Evolutionary conservation across 495 filamentous ascomycete genomes (phyloP), one percentile per base, ranked within the genome.

Genomic region (Extremus antarcticus): DNA sequence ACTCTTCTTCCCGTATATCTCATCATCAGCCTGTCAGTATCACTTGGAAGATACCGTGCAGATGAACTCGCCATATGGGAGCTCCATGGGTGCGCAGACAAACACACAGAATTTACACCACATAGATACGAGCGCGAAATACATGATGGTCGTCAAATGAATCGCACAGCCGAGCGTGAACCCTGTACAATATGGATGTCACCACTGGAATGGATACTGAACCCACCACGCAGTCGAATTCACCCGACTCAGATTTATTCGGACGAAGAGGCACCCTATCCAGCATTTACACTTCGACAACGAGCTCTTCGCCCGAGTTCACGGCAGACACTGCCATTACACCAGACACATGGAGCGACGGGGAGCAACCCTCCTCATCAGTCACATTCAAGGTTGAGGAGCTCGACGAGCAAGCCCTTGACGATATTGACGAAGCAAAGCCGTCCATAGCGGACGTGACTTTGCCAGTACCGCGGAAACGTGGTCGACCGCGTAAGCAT

Each of bases 401-500:
- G 56, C 35, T 58, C 3, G 69, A 71, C 22, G 61, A 69, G 2
- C 50, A 53, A 4, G 39, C 24, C 11, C 23, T 68, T 9, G 59
- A 55, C 40, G 60, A 66, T 40, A 25, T 64, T 3, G 49, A 53
- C 4, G 58, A 61, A 25, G 35, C 51, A 0, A 56, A 61, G 43
- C 16, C 57, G 11, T 59, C 61, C 21, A 40, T 62, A 39, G 53
- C 61, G 9, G 66, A 67, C 21, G 62, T 60, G 8, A 53, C 57
- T 16, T 56, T 61, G 20, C 59, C 63, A 7, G 43, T 57, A 47
- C 63, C 66, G 23, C 66, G 83, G 55, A 78, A 78, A 16, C 79
- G 90, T 65, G 90, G 90, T 21, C 81, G 90, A 21, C 90, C 90
- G 50, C 75, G 90, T 70, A 94, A 94, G 71, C 81, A 94, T 64